phyloP scores from a whole-genome alignment of 352 stramenopile species.

The Albugo candida region DNA sequence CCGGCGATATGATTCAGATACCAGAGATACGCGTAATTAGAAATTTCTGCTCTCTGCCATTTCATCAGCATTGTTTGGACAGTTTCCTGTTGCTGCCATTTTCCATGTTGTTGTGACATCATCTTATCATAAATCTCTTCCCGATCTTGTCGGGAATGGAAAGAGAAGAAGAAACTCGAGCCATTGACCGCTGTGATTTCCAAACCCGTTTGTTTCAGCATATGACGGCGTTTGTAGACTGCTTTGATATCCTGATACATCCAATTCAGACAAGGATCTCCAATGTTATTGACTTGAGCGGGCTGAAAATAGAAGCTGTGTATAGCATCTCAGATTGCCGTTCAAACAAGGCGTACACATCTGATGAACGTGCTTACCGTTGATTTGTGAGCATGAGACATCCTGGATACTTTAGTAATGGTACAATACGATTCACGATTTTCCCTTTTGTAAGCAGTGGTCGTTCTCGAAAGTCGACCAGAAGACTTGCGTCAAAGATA shows the following conservation, averaged over 20 bases:
- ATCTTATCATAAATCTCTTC: constrained; percentile 67
- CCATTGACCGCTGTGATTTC: constrained; percentile 25
- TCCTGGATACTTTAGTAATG: constrained; percentile 72
- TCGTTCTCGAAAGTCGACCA: constrained; percentile 73
- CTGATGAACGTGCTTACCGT: constrained; percentile 16
- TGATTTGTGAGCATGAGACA: constrained; percentile 65
- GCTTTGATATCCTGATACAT: constrained; percentile 48
- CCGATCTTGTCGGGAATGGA: constrained; percentile 29
- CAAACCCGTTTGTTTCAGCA: constrained; percentile 74
- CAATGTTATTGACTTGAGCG: constrained; percentile 81
- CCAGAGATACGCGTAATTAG: constrained; percentile 86
- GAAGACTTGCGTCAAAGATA: constrained; percentile 56
- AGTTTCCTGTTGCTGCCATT: constrained; percentile 22
- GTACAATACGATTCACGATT: constrained; percentile 56
- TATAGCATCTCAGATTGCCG: neutral
- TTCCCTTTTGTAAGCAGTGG: constrained; percentile 26
- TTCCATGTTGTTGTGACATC: constrained; percentile 5
- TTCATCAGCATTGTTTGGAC: constrained; percentile 33
- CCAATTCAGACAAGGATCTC: constrained; percentile 72
- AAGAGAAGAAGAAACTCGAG: constrained; percentile 72
- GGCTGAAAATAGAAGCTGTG: constrained; percentile 82
- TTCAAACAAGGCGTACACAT: neutral
- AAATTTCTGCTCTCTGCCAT: constrained; percentile 65
- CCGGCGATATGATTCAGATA: constrained; percentile 75
- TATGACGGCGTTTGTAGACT: constrained; percentile 75